phyloP scores from a whole-genome alignment of 768 basidiomycete genomes.

The Sporobolomyces pararoseus region DNA sequence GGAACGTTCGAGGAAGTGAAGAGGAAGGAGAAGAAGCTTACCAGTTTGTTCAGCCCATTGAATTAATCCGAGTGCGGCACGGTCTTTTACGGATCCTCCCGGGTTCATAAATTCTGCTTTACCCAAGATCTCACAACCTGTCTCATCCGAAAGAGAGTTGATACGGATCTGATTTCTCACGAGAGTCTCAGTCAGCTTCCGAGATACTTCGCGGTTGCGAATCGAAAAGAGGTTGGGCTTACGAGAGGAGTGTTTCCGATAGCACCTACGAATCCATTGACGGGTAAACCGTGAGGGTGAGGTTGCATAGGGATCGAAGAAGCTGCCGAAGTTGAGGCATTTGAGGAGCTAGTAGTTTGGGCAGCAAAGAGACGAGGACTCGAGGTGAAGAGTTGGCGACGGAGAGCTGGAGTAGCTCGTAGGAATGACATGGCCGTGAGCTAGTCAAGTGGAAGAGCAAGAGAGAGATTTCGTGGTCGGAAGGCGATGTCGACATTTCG shows the following conservation, averaged over 20 bases:
- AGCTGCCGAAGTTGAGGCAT: not conserved
- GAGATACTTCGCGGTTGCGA: slow-evolving; percentile 28
- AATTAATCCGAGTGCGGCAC: slow-evolving; percentile 86
- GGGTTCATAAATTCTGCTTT: slow-evolving; percentile 99
- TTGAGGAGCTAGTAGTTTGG: slow-evolving; percentile 5
- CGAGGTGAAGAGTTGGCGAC: slow-evolving; percentile 1
- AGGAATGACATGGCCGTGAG: slow-evolving; percentile 9
- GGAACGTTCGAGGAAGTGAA: not conserved
- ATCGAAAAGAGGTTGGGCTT: slow-evolving; percentile 44
- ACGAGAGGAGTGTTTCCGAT: slow-evolving; percentile 93
- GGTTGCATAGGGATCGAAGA: slow-evolving; percentile 30
- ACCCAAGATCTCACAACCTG: slow-evolving; percentile 78
- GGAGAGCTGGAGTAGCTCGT: slow-evolving; percentile 9
- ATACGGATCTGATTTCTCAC: slow-evolving; percentile 68
- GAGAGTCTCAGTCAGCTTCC: not conserved
- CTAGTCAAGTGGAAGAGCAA: not conserved
- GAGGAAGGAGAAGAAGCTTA: slow-evolving; percentile 51
- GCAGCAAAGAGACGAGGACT: not conserved
- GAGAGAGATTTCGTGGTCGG: not conserved
- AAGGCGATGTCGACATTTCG: too few species aligned
- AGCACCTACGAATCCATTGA: slow-evolving; percentile 74
- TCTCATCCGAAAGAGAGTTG: slow-evolving; percentile 72
- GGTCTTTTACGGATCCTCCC: slow-evolving; percentile 95
- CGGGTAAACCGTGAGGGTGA: slow-evolving; percentile 42
- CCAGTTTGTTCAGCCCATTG: slow-evolving; percentile 81